These are phyloP conservation scores for Citrus unshiu DNA, from an alignment of 345 rosid genomes.

Conservation along the genomic window DNA sequence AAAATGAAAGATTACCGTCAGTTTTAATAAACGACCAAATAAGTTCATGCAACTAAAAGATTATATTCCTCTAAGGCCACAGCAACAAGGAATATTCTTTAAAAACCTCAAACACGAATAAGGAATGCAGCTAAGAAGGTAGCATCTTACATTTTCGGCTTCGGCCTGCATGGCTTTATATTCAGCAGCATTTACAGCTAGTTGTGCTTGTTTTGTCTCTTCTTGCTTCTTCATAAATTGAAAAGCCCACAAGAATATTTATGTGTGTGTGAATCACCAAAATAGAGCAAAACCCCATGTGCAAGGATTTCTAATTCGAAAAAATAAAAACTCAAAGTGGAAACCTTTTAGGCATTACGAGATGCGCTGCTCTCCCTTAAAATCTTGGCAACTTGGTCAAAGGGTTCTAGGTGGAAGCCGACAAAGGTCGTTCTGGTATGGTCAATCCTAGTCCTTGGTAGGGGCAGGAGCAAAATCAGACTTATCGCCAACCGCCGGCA, in stretches of 20 bases:
- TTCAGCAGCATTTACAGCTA: conserved; percentile 60
- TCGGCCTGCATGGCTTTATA: conserved; percentile 43
- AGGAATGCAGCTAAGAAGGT: neutral
- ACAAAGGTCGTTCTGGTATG: too few relatives aligned
- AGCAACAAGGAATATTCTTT: too few relatives aligned
- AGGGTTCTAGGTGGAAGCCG: conserved; percentile 49
- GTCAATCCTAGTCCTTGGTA: too few relatives aligned
- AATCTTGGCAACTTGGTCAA: conserved; percentile 80
- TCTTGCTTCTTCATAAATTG: conserved; percentile 25
- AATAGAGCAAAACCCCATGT: too few relatives aligned
- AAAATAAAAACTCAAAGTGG: neutral
- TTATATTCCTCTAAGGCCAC: too few relatives aligned
- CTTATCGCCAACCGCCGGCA: too few relatives aligned
- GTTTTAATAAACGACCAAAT: too few relatives aligned
- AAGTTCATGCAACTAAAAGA: neutral
- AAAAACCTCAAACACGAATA: neutral
- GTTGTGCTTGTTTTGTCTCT: conserved; percentile 71
- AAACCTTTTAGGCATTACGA: conserved; percentile 66
- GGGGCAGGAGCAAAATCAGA: too few relatives aligned
- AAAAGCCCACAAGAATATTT: too few relatives aligned
- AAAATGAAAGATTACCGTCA: neutral
- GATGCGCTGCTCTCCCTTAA: conserved; percentile 60
- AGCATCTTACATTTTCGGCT: conserved; percentile 16
- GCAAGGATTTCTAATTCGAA: too few relatives aligned
- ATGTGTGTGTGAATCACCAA: too few relatives aligned